phyloP scores from a whole-genome alignment of 2,329 filamentous ascomycete genomes.

The Claviceps spartinae region DNA sequence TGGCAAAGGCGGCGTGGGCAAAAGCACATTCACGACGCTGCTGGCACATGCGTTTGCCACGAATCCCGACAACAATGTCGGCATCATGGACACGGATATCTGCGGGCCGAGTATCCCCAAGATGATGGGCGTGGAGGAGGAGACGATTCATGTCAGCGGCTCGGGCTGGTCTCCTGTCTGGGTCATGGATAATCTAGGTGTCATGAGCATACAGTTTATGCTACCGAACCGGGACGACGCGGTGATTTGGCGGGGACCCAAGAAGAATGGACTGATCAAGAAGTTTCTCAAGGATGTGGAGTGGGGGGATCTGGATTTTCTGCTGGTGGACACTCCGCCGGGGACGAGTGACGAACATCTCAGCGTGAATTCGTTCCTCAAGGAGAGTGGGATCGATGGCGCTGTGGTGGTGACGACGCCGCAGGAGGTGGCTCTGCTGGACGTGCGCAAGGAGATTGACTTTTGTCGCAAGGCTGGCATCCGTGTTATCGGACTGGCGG shows the following conservation, averaged over 20 bases:
- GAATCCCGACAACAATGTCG: slow-evolving; percentile 66
- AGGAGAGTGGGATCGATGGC: slow-evolving; percentile 83
- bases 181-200: slow-evolving; percentile 84
- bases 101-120: slow-evolving; percentile 93
- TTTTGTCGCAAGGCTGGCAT: slow-evolving; percentile 95
- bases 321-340: slow-evolving; percentile 89
- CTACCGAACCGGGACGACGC: slow-evolving; percentile 86
- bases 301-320: slow-evolving; percentile 88
- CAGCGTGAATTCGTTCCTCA: slow-evolving; percentile 81
- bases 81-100: slow-evolving; percentile 97
- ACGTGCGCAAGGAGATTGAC: slow-evolving; percentile 94
- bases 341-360: slow-evolving; percentile 94
- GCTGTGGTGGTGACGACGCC: slow-evolving; percentile 90
- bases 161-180: slow-evolving; percentile 91
- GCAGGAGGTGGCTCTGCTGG: slow-evolving; percentile 82
- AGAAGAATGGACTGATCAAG: slow-evolving; percentile 98
- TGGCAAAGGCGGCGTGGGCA: slow-evolving; percentile 93
- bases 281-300: slow-evolving; percentile 96
- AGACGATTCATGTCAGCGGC: slow-evolving; percentile 83
- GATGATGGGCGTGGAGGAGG: slow-evolving; percentile 94
- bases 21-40: slow-evolving; percentile 83
- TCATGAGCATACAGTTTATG: slow-evolving; percentile 99
- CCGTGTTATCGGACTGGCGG: slow-evolving; percentile 72
- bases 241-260: slow-evolving; percentile 92
- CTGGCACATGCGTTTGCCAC: slow-evolving; percentile 80